A percentile compares a stretch with the other conserved stretches of the same genome.
Conservation (phyloP, 2,329 filamentous ascomycete genomes). For the Aureobasidium sp. region DNA sequence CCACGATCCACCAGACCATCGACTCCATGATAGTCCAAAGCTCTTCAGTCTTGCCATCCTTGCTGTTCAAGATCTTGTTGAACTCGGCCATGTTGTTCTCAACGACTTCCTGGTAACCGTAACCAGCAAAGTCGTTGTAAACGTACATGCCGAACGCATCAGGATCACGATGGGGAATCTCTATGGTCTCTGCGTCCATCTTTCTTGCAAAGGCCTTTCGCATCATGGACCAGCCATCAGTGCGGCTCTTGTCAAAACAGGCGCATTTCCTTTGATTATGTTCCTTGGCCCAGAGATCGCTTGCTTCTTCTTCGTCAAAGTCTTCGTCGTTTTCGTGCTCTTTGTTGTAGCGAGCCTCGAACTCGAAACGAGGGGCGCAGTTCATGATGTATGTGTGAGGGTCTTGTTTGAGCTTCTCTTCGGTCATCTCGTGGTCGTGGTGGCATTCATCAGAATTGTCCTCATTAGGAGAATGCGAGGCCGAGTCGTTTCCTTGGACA, state of each 20-base stretch:
- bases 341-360: neutral
- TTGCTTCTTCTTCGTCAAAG: neutral
- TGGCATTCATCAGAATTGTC: neutral
- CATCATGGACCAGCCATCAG: slow-evolving; percentile 9
- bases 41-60: slow-evolving; percentile 2
- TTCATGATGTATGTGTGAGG: slow-evolving; percentile 3
- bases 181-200: neutral
- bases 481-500: neutral
- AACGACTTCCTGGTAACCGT: slow-evolving; percentile 1
- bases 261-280: slow-evolving; percentile 3
- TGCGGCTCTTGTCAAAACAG: slow-evolving; percentile 1
- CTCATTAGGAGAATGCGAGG: neutral
- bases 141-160: slow-evolving; percentile 1
- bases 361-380: slow-evolving; percentile 2
- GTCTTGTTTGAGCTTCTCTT: neutral
- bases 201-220: slow-evolving; percentile 1
- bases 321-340: neutral
- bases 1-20: neutral
- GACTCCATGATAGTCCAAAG: slow-evolving; percentile 2
- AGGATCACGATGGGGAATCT: neutral
- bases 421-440: neutral
- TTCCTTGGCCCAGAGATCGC: neutral
- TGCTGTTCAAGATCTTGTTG: slow-evolving; percentile 1
- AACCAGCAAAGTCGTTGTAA: slow-evolving; percentile 8
- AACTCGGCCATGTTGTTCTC: slow-evolving; percentile 8